Conservation (phyloP, 257 asterid genomes). For the Gentiana straminea region DNA sequence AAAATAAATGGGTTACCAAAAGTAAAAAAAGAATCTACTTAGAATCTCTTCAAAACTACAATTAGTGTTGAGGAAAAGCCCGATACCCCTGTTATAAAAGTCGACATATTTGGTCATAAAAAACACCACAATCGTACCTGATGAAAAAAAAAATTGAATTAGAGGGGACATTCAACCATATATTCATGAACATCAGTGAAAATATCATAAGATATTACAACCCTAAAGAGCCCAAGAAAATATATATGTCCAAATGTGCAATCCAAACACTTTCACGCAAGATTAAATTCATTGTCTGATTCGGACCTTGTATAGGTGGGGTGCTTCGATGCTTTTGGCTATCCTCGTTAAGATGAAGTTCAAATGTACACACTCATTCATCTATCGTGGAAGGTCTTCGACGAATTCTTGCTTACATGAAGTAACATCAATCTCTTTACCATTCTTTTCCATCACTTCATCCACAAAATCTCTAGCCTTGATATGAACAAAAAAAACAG, state of each 20-base stretch:
- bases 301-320: too few relatives aligned
- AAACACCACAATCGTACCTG: conserved; percentile 92
- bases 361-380: conserved; percentile 40
- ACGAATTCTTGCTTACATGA: conserved; percentile 69
- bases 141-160: not conserved
- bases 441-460: conserved; percentile 90
- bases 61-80: conserved; percentile 18
- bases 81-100: conserved; percentile 74
- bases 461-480: conserved; percentile 72
- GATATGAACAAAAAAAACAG: conserved; percentile 11
- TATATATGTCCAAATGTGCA: too few relatives aligned
- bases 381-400: conserved; percentile 60
- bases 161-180: too few relatives aligned
- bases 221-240: too few relatives aligned
- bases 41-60: too few relatives aligned
- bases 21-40: too few relatives aligned
- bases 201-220: too few relatives aligned
- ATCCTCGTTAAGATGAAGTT: not conserved
- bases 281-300: too few relatives aligned
- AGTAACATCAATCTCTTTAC: conserved; percentile 41
- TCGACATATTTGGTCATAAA: conserved; percentile 86
- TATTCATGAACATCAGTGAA: too few relatives aligned
- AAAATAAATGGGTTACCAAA: too few relatives aligned
- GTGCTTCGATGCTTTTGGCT: too few relatives aligned
- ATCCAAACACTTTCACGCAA: too few relatives aligned